Conservation (phyloP, 169 alveolate species). For the Plasmodium cynomolgi region DNA sequence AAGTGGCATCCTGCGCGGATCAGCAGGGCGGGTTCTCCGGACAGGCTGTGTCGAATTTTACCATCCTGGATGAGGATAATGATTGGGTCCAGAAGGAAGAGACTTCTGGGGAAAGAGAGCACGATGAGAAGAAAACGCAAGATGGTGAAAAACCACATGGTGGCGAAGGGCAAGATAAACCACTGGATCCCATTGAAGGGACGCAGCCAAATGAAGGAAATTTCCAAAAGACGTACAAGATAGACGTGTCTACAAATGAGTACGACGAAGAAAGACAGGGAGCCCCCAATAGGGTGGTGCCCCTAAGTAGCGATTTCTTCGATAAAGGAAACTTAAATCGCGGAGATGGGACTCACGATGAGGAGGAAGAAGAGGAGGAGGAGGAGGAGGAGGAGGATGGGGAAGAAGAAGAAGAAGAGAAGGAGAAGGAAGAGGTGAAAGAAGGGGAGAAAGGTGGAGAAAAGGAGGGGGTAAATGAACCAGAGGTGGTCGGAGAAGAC, state of each 20-base stretch:
- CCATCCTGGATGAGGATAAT: background rate
- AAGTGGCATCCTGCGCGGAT: background rate
- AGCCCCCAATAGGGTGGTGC: background rate
- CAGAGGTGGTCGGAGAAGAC: background rate
- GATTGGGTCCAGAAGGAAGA: background rate
- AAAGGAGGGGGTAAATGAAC: background rate
- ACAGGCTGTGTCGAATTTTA: conserved; percentile 14
- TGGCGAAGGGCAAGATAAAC: background rate
- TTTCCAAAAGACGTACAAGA: background rate
- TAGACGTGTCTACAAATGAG: background rate
- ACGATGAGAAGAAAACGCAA: background rate
- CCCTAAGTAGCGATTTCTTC: background rate
- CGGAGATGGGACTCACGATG: background rate
- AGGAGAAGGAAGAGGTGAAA: background rate
- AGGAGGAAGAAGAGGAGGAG: background rate
- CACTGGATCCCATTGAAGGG: background rate
- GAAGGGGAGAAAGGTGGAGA: background rate
- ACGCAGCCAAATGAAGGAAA: background rate
- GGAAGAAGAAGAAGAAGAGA: background rate
- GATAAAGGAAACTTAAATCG: background rate
- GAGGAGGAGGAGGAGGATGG: background rate
- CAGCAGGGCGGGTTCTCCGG: background rate
- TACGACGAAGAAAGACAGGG: background rate
- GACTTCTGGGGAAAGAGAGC: background rate
- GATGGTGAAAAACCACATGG: background rate